Percentiles rank a stretch among this genome's conserved stretches.
Evolutionary conservation across 805 yeast species (phyloP).

Genomic region (Yarrowia divulgata): DNA sequence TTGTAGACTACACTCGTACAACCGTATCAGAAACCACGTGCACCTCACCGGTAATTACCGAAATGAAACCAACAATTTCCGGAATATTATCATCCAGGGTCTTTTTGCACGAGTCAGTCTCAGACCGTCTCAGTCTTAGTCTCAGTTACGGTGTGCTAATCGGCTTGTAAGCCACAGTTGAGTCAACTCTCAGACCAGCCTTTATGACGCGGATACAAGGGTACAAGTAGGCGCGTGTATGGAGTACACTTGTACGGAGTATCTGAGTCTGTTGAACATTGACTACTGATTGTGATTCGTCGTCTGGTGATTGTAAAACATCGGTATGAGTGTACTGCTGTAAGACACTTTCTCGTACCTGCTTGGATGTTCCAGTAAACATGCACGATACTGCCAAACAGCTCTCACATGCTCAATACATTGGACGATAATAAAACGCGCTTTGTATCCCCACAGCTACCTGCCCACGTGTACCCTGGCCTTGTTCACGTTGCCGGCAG

Average conservation of each 20-base stretch:
- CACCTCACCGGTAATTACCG: not conserved
- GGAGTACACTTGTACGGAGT: too few relatives aligned
- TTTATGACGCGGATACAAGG: conserved; percentile 2
- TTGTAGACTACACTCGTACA: too few relatives aligned
- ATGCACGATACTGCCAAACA: too few relatives aligned
- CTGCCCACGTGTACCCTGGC: conserved; percentile 16
- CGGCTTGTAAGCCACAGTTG: conserved; percentile 11
- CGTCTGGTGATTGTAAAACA: too few relatives aligned
- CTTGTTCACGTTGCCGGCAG: conserved; percentile 9
- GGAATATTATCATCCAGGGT: conserved; percentile 30
- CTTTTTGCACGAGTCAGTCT: conserved; percentile 27
- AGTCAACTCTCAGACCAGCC: conserved; percentile 4
- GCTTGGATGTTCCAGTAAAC: too few relatives aligned
- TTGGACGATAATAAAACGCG: not conserved
- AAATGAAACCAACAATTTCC: conserved; percentile 3
- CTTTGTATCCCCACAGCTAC: not conserved
- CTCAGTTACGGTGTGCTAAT: too few relatives aligned
- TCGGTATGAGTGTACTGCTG: too few relatives aligned
- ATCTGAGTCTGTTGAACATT: too few relatives aligned
- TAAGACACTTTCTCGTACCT: too few relatives aligned
- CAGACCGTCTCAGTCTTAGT: not conserved
- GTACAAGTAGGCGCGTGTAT: too few relatives aligned
- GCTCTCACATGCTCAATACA: not conserved
- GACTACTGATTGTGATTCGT: too few relatives aligned
- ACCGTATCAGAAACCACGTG: too few relatives aligned